Evolutionary conservation across 176 grass and related monocot genomes (phyloP).

Genomic region (Hordeum vulgare): DNA sequence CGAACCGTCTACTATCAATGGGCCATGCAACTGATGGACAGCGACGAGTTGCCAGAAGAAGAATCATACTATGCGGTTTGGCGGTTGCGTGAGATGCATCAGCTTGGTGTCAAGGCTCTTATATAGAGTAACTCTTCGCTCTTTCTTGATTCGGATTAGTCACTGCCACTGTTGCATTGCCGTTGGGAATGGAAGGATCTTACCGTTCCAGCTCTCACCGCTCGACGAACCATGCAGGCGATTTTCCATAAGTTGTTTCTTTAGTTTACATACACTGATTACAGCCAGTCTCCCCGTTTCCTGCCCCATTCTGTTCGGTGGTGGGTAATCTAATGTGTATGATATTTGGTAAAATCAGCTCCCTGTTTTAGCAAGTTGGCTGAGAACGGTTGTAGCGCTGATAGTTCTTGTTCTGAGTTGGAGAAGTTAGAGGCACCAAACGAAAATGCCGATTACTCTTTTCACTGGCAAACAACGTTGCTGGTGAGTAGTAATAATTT

Average conservation of each 20-base stretch:
- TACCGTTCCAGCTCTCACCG: not conserved
- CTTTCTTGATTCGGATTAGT: not conserved
- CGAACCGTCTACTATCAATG: constrained; percentile 69
- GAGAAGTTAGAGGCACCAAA: not conserved
- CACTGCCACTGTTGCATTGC: not conserved
- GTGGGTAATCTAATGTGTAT: not conserved
- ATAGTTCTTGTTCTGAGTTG: not conserved
- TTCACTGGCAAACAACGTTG: too few species aligned
- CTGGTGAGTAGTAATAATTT: not conserved
- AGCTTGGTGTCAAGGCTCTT: constrained; percentile 66
- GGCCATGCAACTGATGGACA: constrained; percentile 89
- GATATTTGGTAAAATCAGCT: not conserved
- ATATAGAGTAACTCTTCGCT: constrained; percentile 49
- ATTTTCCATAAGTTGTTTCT: constrained; percentile 14
- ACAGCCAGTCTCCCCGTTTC: not conserved
- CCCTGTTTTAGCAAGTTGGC: constrained; percentile 13
- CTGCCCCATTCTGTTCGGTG: not conserved
- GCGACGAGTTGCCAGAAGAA: constrained; percentile 68
- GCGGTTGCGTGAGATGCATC: constrained; percentile 90
- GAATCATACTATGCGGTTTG: constrained; percentile 76
- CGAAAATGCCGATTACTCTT: too few species aligned
- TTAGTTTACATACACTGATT: not conserved
- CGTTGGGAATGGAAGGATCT: not conserved
- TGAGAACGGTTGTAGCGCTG: not conserved
- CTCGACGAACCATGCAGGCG: constrained; percentile 17